These are phyloP conservation scores for Coemansia guatemalensis DNA, from an alignment of 192 early-diverging fungal species.

Conservation along the genomic window DNA sequence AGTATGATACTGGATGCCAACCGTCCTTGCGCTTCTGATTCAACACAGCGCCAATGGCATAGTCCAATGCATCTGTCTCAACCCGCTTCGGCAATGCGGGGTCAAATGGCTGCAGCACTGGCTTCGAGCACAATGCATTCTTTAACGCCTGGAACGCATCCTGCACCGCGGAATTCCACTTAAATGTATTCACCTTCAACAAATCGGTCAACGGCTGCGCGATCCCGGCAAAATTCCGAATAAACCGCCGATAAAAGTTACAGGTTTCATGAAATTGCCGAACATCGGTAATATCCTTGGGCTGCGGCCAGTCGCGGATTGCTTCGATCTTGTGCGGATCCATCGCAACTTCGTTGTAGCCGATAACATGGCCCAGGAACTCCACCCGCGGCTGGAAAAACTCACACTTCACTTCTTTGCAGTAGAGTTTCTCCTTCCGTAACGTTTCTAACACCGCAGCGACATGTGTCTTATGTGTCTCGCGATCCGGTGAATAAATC, in stretches of 20 bases:
- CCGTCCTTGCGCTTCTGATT: neutral
- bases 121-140: too few species aligned
- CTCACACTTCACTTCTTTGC: neutral
- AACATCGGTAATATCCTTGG: too few species aligned
- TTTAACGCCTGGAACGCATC: too few species aligned
- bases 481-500: neutral
- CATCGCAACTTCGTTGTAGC: neutral
- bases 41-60: conserved; percentile 9
- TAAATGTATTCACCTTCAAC: too few species aligned
- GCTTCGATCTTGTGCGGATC: too few species aligned
- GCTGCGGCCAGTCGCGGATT: too few species aligned
- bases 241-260: too few species aligned
- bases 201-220: too few species aligned
- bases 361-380: conserved; percentile 7
- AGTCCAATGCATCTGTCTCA: conserved; percentile 8
- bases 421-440: neutral
- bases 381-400: conserved; percentile 8
- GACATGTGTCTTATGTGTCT: neutral
- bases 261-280: too few species aligned
- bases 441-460: neutral
- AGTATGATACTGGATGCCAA: conserved; percentile 7
- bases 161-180: too few species aligned
- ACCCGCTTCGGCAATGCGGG: neutral
- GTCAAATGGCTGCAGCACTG: too few species aligned
- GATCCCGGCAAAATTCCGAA: too few species aligned